Conservation (phyloP, 1,139 yeast genomes). For the Scheffersomyces illinoinensis region DNA sequence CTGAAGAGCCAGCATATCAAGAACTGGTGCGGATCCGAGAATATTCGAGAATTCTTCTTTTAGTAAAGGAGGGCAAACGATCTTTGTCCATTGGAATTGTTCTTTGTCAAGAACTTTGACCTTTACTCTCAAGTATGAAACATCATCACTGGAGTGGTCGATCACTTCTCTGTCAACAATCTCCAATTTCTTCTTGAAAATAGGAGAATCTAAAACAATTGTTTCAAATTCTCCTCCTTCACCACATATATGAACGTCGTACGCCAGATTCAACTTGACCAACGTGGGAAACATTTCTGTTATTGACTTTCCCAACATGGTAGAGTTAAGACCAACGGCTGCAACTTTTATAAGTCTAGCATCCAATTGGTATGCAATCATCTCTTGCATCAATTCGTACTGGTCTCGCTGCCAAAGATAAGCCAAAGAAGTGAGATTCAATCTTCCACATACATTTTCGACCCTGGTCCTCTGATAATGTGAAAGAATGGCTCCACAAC, state of each 20-base stretch:
- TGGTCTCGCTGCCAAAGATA: conserved; percentile 92
- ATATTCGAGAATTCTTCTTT: conserved; percentile 49
- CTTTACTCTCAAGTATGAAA: conserved; percentile 57
- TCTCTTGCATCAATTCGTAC: conserved; percentile 73
- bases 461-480: conserved; percentile 92
- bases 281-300: conserved; percentile 62
- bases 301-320: conserved; percentile 69
- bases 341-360: conserved; percentile 92
- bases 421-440: conserved; percentile 68
- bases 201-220: conserved; percentile 85
- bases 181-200: conserved; percentile 59
- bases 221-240: conserved; percentile 99
- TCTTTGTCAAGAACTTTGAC: conserved; percentile 44
- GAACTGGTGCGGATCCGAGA: conserved; percentile 12
- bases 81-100: conserved; percentile 16
- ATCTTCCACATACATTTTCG: conserved; percentile 80
- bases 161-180: conserved; percentile 45
- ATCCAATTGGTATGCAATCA: conserved; percentile 71
- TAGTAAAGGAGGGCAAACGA: conserved; percentile 46
- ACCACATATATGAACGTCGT: conserved; percentile 92
- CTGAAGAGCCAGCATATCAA: conserved; percentile 1
- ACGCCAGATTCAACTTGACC: conserved; percentile 56
- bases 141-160: conserved; percentile 57
- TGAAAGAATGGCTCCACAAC: conserved; percentile 94
- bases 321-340: conserved; percentile 72